phyloP scores from a whole-genome alignment of 176 grass and related monocot genomes.

The Melocanna baccifera region DNA sequence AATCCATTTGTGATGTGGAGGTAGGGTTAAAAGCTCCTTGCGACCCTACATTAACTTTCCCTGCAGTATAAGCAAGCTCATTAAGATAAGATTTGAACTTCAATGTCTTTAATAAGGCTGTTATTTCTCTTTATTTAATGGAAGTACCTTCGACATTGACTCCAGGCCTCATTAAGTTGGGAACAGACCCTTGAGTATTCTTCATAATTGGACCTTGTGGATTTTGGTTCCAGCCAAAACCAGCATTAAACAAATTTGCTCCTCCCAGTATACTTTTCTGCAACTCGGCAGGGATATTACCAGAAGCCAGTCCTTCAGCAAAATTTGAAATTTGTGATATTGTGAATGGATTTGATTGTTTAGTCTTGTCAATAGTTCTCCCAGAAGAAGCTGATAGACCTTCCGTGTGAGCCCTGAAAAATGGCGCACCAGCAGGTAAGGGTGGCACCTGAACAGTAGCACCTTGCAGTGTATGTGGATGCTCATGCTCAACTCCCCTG shows the following conservation, averaged over 20 bases:
- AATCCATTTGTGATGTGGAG: conserved; percentile 40
- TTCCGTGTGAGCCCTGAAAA: conserved; percentile 48
- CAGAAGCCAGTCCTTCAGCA: conserved; percentile 60
- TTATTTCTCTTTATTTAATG: conserved; percentile 24
- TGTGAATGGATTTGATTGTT: conserved; percentile 52
- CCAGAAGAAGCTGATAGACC: conserved; percentile 41
- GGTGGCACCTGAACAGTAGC: conserved; percentile 43
- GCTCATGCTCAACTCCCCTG: conserved; percentile 54
- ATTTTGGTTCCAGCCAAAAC: conserved; percentile 79
- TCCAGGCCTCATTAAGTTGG: conserved; percentile 56
- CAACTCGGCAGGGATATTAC: conserved; percentile 52
- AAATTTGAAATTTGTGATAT: conserved; percentile 56
- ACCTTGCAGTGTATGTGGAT: conserved; percentile 53
- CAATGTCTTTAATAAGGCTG: neutral
- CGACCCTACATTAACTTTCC: conserved; percentile 56
- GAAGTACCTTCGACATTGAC: conserved; percentile 57
- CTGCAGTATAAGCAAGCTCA: conserved; percentile 43
- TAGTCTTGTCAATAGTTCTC: conserved; percentile 52
- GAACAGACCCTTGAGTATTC: conserved; percentile 65
- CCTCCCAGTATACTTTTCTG: conserved; percentile 71
- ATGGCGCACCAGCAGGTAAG: conserved; percentile 45
- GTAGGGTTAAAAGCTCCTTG: conserved; percentile 62
- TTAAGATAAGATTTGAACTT: conserved; percentile 30
- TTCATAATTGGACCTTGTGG: conserved; percentile 49
- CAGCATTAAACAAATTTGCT: conserved; percentile 56